Base-by-base conservation (phyloP, 202 grass and related monocot genomes). In the Carex sylvatica region DNA sequence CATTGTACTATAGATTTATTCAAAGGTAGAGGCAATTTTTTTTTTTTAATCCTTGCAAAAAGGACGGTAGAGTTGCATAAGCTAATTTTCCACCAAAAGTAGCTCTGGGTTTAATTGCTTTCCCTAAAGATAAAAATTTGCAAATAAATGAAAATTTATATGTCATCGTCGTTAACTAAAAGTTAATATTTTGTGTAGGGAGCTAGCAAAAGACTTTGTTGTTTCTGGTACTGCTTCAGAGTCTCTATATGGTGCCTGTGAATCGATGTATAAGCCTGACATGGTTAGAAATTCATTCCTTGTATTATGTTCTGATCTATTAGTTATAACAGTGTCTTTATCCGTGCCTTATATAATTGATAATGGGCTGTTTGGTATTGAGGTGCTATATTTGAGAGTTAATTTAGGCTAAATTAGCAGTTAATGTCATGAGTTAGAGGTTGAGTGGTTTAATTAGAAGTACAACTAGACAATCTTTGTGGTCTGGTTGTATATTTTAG, bases 261-360 rank as follows among this genome's bases (percentile, higher is more conserved):
- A 98, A 73, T 93, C 92, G 80, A 98, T 98, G 92, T 98, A 91
- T 70, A 98, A 98, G 71, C 92, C 89, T 82, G 78, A 91, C 84
- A 98, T 94, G 92, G 90, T 98, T 94, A 88, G 83, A 47, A 65
- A n/a, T 80, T 76, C 54, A 83, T 36, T 28, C 26, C 61, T 82
- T 82, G n/a, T 66, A 33, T 67, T 77, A 59, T 77, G 14, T 59
- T 58, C 28, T 52, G 70, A 74, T 4, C 53, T 30, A 15, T 53
- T 53, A 9, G 11, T 74, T 13, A 74, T 74, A 52, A 28, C n/a
- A 66, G 31, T 72, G 20, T 83, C 14, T 8, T 62, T 73, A 9
- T 6, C 62, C 14, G 0, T 88, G 10, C 20, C 66, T 74, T 47
- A 30, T 68, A 33, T 44, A 18, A 30, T 5, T 75, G 12, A 75